Evolutionary conservation across 2,329 filamentous ascomycete species (phyloP), one percentile per base, ranked within the genome.

Genomic region (Cladophialophora exuberans): DNA sequence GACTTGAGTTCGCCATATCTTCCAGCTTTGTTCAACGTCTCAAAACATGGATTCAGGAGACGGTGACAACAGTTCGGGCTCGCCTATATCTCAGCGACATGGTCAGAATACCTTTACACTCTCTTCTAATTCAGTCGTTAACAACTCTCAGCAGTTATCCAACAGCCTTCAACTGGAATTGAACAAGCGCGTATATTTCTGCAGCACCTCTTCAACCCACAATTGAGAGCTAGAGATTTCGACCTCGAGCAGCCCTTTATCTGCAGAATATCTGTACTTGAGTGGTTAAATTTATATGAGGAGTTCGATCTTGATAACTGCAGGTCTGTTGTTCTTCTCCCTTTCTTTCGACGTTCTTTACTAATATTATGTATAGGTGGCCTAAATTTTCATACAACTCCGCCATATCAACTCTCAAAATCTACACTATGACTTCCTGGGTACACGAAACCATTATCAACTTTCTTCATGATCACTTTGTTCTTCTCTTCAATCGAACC

Each of bases 1-100:
- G 46, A 50, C 46, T 50, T 50, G 22, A 41, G 20, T 39, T 41
- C 35, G 31, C 33, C 46, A 41, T 31, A 31, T 42, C 46, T 20
- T 48, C n/a, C 45, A 41, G 46, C 35, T 50, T 41, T 17, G 30
- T 50, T 50, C 31, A 50, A 22, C 41, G 35, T 41, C 46, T 50
- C 46, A 30, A 50, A 38, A 41, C 31, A 50, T 50, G 46, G 23
- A 41, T 50, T 42, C 46, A 50, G 35, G 31, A 50, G 33, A n/a
- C 35, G 9, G 46, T 30, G 23, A 20, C 10, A 28, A 20, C 15
- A 22, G 46, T 28, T 50, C 15, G 35, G 35, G 46, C 35, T 50
- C 35, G 46, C 23, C 23, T 31, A 31, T 13, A 50, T 50, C n/a
- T 50, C 46, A 31, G 23, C 46, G n/a, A 9, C 15, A 31, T 41